Base-by-base conservation (phyloP, 208 protist species). In the Kentomonas sorsogonicus region DNA sequence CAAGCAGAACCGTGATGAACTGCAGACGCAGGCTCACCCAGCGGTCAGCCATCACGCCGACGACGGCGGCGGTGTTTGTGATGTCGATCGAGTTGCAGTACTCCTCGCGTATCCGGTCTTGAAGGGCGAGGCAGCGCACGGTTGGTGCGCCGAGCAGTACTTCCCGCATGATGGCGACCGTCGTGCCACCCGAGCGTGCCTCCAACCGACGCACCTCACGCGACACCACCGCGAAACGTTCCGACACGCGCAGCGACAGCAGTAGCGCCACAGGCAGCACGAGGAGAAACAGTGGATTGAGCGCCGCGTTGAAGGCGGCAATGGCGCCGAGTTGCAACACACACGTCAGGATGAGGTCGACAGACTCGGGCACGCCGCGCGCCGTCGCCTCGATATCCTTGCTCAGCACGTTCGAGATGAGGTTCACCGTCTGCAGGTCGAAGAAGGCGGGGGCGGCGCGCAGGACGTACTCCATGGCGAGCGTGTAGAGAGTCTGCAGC, bases 71-170 rank as follows among this genome's bases (percentile, higher is more conserved):
- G 41, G 69, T 74, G 72, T 89, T 85, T 38, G 72, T 58, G 26
- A 66, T 76, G 63, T 89, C 82, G 26, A 89, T 53, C 1, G 81
- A 48, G 44, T 73, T 67, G 60, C 77, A 85, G 69, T 78, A 89
- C 67, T 89, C 77, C 65, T 82, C 75, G 0, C 81, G 77, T 22
- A 89, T 64, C 13, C 64, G 70, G 29, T 82, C 81, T 36, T 77
- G 67, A 52, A 89, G 31, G 7, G 69, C 67, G 53, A 83, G 65
- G 60, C 72, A 81, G 30, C 81, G 81, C 53, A 85, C 69, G 39
- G 68, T 68, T 13, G 74, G 60, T 0, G 77, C 74, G 20, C 81
- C 81, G 41, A 77, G 63, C 25, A 77, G 69, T 11, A 71, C 77
- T 56, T 89, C 81, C 29, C 66, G 68, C 44, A 85, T 54, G 6